Percentiles rank a stretch among this genome's conserved stretches.
These are phyloP conservation scores for Spirogloea muscicola DNA, from an alignment of 139 green algal species.

Conservation along the genomic window DNA sequence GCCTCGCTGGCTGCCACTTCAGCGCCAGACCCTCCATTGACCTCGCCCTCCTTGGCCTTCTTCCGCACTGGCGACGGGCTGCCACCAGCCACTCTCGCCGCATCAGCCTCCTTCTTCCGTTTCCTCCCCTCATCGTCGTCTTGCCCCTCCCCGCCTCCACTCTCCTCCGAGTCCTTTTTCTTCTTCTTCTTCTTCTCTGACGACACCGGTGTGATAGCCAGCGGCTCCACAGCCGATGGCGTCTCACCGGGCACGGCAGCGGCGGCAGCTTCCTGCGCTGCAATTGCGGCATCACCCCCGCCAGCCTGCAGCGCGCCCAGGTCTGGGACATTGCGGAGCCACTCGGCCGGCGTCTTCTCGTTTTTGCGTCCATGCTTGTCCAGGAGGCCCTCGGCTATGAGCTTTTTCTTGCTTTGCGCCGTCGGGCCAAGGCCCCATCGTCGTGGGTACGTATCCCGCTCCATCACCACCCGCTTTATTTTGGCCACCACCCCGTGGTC, in stretches of 20 bases:
- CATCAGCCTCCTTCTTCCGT: constrained; percentile 18
- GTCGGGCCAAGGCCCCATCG: constrained; percentile 91
- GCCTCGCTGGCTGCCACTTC: not conserved
- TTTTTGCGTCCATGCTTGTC: constrained; percentile 96
- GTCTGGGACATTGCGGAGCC: constrained; percentile 71
- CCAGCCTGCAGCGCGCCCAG: constrained; percentile 13
- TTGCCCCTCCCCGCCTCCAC: constrained; percentile 22
- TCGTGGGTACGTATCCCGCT: constrained; percentile 97
- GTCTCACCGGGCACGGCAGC: constrained; percentile 2
- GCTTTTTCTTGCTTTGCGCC: constrained; percentile 94
- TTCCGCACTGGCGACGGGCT: constrained; percentile 38
- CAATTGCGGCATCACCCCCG: constrained; percentile 38
- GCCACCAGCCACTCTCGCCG: not conserved
- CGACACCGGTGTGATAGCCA: not conserved
- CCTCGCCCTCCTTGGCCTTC: constrained; percentile 54
- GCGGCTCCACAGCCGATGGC: not conserved
- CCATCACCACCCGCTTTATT: constrained; percentile 98
- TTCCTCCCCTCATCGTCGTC: constrained; percentile 18
- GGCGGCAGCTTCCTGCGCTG: constrained; percentile 10
- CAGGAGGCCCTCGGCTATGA: constrained; percentile 90
- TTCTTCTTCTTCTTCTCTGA: constrained; percentile 26
- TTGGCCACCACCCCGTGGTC: constrained; percentile 94
- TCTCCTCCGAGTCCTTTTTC: constrained; percentile 23
- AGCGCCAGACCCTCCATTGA: not conserved
- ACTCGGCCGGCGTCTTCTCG: constrained; percentile 89